phyloP scores from a whole-genome alignment of 768 basidiomycete genomes.

The Agrocybe praecox region DNA sequence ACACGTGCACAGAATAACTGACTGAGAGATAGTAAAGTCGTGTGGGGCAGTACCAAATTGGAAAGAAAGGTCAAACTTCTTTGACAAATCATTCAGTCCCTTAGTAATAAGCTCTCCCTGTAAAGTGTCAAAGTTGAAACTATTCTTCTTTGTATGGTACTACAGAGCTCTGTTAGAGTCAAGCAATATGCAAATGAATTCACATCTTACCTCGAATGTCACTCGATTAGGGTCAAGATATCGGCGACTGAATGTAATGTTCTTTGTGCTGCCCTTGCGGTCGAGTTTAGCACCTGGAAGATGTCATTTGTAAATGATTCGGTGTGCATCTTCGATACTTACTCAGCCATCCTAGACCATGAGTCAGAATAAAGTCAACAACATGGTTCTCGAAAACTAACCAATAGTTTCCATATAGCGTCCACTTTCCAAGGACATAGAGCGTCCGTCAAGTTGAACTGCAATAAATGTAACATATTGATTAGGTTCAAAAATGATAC shows the following conservation, averaged over 20 bases:
- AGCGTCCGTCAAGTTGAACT: conserved; percentile 73
- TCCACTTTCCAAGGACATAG: conserved; percentile 81
- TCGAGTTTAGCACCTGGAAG: conserved; percentile 50
- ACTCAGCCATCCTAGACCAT: conserved; percentile 62
- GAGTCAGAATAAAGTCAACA: too few relatives aligned
- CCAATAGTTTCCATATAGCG: conserved; percentile 94
- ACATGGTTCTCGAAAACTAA: conserved; percentile 40
- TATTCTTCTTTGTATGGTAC: conserved; percentile 66
- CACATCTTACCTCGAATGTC: conserved; percentile 61
- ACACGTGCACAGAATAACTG: conserved; percentile 16
- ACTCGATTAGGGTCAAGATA: conserved; percentile 83
- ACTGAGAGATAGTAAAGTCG: conserved; percentile 71
- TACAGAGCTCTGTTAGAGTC: conserved; percentile 24
- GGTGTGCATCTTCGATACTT: conserved; percentile 15
- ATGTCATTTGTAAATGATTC: background rate
- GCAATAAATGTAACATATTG: background rate
- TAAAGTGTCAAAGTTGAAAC: conserved; percentile 61
- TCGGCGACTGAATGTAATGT: conserved; percentile 66
- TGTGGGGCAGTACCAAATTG: conserved; percentile 75
- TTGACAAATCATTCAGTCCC: conserved; percentile 54
- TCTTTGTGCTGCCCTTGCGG: conserved; percentile 38
- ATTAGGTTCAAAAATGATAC: background rate
- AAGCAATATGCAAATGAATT: background rate
- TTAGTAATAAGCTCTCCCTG: conserved; percentile 54
- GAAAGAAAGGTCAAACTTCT: conserved; percentile 62